Percentiles rank a stretch among this genome's conserved stretches.
Evolutionary conservation across 805 yeast genomes (phyloP).

Genomic region (Henningerozyma blattae): DNA sequence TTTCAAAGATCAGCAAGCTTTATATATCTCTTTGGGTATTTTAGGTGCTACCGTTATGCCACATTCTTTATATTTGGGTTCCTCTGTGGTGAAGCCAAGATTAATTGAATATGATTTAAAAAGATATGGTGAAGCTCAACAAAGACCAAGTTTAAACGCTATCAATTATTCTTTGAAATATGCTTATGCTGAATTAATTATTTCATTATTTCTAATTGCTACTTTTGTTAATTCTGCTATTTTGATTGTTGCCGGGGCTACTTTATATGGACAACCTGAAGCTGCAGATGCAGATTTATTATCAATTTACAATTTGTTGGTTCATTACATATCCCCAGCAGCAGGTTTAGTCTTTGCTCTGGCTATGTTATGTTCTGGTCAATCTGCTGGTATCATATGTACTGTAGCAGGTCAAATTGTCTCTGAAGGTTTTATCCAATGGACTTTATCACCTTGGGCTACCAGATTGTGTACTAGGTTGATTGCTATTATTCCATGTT

Average conservation of each 20-base stretch:
- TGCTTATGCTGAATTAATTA: conserved; percentile 71
- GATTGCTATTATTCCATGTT: conserved; percentile 79
- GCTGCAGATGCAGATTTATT: conserved; percentile 72
- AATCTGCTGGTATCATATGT: conserved; percentile 89
- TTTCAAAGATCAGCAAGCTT: conserved; percentile 52
- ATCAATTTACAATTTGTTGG: conserved; percentile 63
- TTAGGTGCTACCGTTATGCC: conserved; percentile 96
- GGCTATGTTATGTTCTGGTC: conserved; percentile 84
- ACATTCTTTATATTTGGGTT: conserved; percentile 73
- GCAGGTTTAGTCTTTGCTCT: conserved; percentile 86
- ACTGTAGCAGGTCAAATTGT: conserved; percentile 92
- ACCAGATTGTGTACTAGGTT: conserved; percentile 69
- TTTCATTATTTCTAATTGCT: conserved; percentile 77
- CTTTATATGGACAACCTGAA: conserved; percentile 51
- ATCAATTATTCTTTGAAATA: conserved; percentile 67
- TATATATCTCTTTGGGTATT: conserved; percentile 70
- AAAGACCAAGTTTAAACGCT: conserved; percentile 70
- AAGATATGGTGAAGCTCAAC: conserved; percentile 35
- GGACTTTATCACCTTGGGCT: conserved; percentile 74
- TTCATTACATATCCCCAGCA: conserved; percentile 60
- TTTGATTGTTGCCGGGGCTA: conserved; percentile 83
- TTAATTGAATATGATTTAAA: conserved; percentile 59
- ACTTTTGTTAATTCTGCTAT: conserved; percentile 88
- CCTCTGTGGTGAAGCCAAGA: conserved; percentile 80
- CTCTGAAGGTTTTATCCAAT: conserved; percentile 74